These are phyloP conservation scores for Talaromyces thailandensis DNA, from an alignment of 495 filamentous ascomycete species.

Conservation along the genomic window DNA sequence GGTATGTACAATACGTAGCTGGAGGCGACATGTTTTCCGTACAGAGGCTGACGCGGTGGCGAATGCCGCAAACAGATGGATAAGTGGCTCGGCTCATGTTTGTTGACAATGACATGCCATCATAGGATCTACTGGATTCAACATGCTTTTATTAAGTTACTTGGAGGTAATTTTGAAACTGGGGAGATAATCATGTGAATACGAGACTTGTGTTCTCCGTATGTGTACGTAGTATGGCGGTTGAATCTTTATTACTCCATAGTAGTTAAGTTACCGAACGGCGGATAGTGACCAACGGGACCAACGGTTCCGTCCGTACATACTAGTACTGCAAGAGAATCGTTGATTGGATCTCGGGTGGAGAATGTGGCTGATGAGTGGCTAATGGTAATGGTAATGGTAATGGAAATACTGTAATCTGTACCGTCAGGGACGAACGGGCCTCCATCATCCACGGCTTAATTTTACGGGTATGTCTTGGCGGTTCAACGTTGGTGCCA, in stretches of 20 bases:
- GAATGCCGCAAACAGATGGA: neutral
- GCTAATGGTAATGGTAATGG: neutral
- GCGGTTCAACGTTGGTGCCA: neutral
- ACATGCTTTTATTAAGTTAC: neutral
- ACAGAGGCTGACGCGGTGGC: neutral
- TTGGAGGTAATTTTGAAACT: too few relatives aligned
- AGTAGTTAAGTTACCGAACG: too few relatives aligned
- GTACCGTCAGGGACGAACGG: neutral
- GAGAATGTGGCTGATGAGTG: neutral
- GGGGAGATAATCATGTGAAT: too few relatives aligned
- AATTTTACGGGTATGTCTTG: neutral
- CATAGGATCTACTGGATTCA: neutral
- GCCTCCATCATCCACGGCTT: neutral
- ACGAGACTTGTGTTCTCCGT: too few relatives aligned
- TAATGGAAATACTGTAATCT: neutral
- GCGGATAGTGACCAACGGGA: neutral
- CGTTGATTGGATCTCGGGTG: neutral
- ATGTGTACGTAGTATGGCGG: neutral
- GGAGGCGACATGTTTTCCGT: neutral
- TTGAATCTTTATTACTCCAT: neutral
- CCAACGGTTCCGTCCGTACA: neutral
- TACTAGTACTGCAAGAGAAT: neutral
- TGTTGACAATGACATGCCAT: neutral
- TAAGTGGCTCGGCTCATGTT: neutral
- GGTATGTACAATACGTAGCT: constrained; percentile 1